Evolutionary conservation across 352 stramenopile genomes (phyloP).

Genomic region (Globisporangium barbulae): DNA sequence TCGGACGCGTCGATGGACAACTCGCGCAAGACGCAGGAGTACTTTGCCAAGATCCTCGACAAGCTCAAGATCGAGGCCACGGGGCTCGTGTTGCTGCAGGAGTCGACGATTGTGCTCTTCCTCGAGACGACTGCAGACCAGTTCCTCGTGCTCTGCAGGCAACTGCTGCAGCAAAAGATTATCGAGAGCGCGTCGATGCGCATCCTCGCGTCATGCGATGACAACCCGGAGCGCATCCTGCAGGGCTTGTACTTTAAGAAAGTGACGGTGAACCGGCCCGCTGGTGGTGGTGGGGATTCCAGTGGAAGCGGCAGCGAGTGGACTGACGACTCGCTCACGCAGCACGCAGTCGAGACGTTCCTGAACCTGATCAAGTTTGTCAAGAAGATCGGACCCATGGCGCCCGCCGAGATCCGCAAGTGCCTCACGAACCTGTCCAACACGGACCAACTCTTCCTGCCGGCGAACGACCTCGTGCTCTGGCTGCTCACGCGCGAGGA

Average conservation of each 20-base stretch:
- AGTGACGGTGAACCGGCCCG: too few relatives aligned
- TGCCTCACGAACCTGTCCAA: constrained; percentile 22
- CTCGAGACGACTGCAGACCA: too few relatives aligned
- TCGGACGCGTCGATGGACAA: constrained; percentile 29
- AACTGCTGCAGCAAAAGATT: too few relatives aligned
- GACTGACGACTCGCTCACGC: constrained; percentile 40
- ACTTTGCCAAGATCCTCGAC: constrained; percentile 54
- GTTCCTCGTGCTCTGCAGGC: too few relatives aligned
- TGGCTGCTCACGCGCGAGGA: constrained; percentile 55
- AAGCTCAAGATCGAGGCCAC: constrained; percentile 57
- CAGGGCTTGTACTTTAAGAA: too few relatives aligned
- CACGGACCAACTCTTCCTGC: too few relatives aligned
- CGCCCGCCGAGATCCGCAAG: constrained; percentile 51
- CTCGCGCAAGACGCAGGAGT: constrained; percentile 55
- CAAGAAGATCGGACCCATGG: constrained; percentile 54
- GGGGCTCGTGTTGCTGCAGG: constrained; percentile 51
- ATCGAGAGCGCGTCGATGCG: too few relatives aligned
- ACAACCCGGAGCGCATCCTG: too few relatives aligned
- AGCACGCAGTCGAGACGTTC: constrained; percentile 45
- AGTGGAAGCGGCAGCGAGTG: constrained; percentile 21
- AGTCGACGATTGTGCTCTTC: constrained; percentile 21
- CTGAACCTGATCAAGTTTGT: constrained; percentile 58
- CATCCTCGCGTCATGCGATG: too few relatives aligned
- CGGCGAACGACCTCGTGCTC: constrained; percentile 24
- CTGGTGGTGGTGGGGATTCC: too few relatives aligned